Conservation (phyloP, 257 asterid species). For the Solanum chilense region DNA sequence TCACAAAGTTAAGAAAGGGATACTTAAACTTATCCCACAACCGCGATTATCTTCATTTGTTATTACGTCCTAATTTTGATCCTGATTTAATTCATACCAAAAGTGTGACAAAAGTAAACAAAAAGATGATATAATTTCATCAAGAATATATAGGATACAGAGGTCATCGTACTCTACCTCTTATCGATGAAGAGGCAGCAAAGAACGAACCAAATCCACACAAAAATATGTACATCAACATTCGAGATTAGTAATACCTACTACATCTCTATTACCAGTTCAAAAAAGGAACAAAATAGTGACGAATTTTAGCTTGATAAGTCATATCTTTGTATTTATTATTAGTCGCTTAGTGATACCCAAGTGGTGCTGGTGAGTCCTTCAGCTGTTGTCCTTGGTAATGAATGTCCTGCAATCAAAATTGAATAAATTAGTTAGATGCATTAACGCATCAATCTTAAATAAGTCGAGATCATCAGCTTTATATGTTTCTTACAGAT, state of each 20-base stretch:
- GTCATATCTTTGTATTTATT: background rate
- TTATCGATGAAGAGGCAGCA: background rate
- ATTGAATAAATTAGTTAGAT: background rate
- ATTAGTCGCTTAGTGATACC: conserved; percentile 22
- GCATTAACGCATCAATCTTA: background rate
- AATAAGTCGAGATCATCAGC: background rate
- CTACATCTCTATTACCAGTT: background rate
- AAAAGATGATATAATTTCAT: background rate
- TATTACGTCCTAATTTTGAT: background rate
- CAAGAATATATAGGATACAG: background rate
- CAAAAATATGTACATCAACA: background rate
- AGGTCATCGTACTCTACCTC: background rate
- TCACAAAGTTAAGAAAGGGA: background rate
- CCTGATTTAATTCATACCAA: background rate
- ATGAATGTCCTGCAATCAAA: conserved; percentile 42
- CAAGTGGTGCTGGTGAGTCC: conserved; percentile 45
- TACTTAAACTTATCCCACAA: background rate
- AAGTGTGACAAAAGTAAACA: background rate
- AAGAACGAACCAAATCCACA: background rate
- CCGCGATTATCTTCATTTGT: background rate
- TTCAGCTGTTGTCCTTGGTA: conserved; percentile 40
- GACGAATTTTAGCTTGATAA: background rate
- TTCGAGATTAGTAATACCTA: background rate
- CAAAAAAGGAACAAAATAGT: background rate
- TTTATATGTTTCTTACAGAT: conserved; percentile 23